Base-by-base conservation (phyloP, 2,329 filamentous ascomycete species). In the Coleophoma cylindrospora region DNA sequence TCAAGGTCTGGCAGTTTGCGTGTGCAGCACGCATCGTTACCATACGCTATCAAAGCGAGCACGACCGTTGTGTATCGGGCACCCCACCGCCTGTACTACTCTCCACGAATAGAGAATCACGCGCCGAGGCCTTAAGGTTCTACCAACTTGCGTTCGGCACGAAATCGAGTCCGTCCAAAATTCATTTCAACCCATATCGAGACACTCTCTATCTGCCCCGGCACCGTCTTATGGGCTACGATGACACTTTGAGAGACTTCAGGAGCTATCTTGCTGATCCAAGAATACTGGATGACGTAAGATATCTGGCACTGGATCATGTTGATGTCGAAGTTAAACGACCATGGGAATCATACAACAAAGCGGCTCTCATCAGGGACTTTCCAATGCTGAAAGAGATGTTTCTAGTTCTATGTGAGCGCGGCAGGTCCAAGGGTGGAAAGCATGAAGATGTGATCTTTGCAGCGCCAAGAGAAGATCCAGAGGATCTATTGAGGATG, bases 331-430 rank as follows among this genome's bases (percentile, higher is more conserved):
- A 69, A 34, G 66, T 74, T 47, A 70, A 74, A 45, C 63, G 72
- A 34, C 74, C 73, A 14, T 76, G 74, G 74, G 74, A 77, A 64
- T 70, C 70, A 11, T 77, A 76, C 63, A 75, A 74, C 63, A 76
- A 76, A 62, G 71, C 73, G 33, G 66, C 67, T 21, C 59, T 76
- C 40, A 66, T 76, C 47, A 63, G 70, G 43, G 68, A 66, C 48
- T 75, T 74, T 45, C 65, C 65, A 2, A 59, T 64, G 1, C 43
- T 66, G 5, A 51, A 60, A 22, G 53, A 62, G 40, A 50, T 65
- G 8, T 47, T 56, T 9, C 40, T 65, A 0, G 61, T 66, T 4
- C 38, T 62, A 51, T 33, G 36, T 40, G 43, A 51, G 48, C 43
- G 48, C 33, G 17, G 17, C 9, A 45, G 43, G 36, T 10, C 34